A percentile compares a stretch with the other conserved stretches of the same genome.
phyloP scores from a whole-genome alignment of 345 rosid species.

The Lumnitzera littorea region DNA sequence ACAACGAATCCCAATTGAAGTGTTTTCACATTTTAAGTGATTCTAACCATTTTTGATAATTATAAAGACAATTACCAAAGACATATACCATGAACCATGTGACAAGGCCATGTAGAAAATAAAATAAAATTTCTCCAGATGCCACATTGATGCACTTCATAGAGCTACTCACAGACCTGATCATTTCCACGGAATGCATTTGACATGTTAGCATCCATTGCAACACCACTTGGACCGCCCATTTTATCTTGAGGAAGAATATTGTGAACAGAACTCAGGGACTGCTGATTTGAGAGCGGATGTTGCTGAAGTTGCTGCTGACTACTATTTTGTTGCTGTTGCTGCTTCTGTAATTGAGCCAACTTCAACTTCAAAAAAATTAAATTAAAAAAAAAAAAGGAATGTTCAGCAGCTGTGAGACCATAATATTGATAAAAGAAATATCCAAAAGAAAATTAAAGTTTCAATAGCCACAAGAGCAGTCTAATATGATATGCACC shows the following conservation, averaged over 20 bases:
- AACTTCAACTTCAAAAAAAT: slow-evolving; percentile 43
- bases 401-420: too few relatives aligned
- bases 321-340: slow-evolving; percentile 50
- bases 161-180: slow-evolving; percentile 59
- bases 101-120: too few relatives aligned
- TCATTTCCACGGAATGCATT: slow-evolving; percentile 94
- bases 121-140: too few relatives aligned
- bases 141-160: background rate
- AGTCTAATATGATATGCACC: slow-evolving; percentile 24
- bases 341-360: slow-evolving; percentile 56
- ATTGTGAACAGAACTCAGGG: slow-evolving; percentile 40
- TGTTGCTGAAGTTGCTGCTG: slow-evolving; percentile 37
- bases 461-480: too few relatives aligned
- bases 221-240: slow-evolving; percentile 64
- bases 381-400: background rate
- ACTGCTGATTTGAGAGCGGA: slow-evolving; percentile 57
- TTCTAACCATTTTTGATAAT: too few relatives aligned
- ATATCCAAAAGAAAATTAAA: background rate
- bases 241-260: slow-evolving; percentile 75
- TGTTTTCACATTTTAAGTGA: too few relatives aligned
- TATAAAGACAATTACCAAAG: too few relatives aligned
- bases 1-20: too few relatives aligned
- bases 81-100: too few relatives aligned
- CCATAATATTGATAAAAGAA: background rate
- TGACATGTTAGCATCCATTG: slow-evolving; percentile 77